Base-by-base conservation (phyloP, 768 basidiomycete species). In the Sporobolomyces pararoseus region DNA sequence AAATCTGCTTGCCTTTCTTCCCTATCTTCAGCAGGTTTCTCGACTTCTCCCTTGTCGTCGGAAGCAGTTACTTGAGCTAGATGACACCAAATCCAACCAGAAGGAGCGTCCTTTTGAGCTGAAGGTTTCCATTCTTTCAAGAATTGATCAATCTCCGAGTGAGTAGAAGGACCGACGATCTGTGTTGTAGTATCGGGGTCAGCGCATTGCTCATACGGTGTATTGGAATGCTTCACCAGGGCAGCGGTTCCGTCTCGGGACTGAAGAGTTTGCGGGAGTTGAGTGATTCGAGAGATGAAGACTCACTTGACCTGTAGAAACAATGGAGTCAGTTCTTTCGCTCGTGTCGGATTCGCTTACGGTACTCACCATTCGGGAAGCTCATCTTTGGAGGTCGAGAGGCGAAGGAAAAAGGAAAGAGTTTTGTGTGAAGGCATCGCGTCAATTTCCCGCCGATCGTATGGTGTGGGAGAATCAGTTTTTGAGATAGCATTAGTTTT, bases 51-150 rank as follows among this genome's bases (percentile, higher is more conserved):
- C 19, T 23, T 13, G 21, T 23, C 52, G n/a, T n/a, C n/a, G n/a
- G n/a, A n/a, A n/a, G n/a, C n/a, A 0, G 37, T 42, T 2, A 3
- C 32, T 4, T 35, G 35, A 13, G 63, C 42, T 7, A 65, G 34
- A 2, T 49, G 64, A 16, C 54, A 60, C 69, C 69, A 70, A 23
- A 50, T 50, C 69, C 69, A 70, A 0, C 52, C 52, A 0, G 29
- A 37, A 23, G 31, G 39, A 0, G 27, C 12, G 17, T 1, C 3
- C 1, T 25, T 2, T 25, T 65, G 42, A n/a, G 27, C 17, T 7
- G 65, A 66, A 1, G 70, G 70, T 44, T 46, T 53, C 61, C 58
- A 53, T 17, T 37, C 12, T 14, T 10, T 12, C 19, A 71, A 62
- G 52, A 63, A 71, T 1, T 7, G 27, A 44, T 66, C 50, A 29